Conservation (phyloP, 192 early-diverging fungal species). For the Linnemannia hyalina region DNA sequence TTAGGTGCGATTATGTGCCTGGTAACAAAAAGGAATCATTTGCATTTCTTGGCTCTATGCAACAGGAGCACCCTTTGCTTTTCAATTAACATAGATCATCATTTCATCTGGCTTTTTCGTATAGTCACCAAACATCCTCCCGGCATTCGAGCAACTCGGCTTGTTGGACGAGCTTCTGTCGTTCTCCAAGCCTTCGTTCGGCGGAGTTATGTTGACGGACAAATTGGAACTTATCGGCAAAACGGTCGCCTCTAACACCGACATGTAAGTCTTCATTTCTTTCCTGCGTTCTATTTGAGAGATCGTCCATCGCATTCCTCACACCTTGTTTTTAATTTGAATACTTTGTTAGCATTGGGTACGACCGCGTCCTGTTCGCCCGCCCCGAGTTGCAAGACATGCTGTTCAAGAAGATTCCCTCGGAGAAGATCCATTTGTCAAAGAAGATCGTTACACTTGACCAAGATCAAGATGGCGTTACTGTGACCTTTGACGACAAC, state of each 20-base stretch:
- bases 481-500: not conserved
- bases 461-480: not conserved
- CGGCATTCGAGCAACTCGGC: not conserved
- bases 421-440: conserved; percentile 4
- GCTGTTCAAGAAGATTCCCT: not conserved
- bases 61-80: too few species aligned
- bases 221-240: not conserved
- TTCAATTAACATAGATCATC: too few species aligned
- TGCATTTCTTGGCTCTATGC: too few species aligned
- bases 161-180: not conserved
- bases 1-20: not conserved
- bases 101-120: not conserved
- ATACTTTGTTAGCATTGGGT: not conserved
- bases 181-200: not conserved
- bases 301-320: too few species aligned
- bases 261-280: too few species aligned
- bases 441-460: conserved; percentile 1
- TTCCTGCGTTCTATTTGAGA: too few species aligned
- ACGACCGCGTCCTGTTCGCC: conserved; percentile 9
- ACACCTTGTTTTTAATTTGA: not conserved
- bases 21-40: not conserved
- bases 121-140: not conserved
- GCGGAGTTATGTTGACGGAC: not conserved
- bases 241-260: too few species aligned
- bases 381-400: conserved; percentile 15